These are phyloP conservation scores for Articulospora tetracladia DNA, from an alignment of 495 filamentous ascomycete genomes.

Conservation along the genomic window DNA sequence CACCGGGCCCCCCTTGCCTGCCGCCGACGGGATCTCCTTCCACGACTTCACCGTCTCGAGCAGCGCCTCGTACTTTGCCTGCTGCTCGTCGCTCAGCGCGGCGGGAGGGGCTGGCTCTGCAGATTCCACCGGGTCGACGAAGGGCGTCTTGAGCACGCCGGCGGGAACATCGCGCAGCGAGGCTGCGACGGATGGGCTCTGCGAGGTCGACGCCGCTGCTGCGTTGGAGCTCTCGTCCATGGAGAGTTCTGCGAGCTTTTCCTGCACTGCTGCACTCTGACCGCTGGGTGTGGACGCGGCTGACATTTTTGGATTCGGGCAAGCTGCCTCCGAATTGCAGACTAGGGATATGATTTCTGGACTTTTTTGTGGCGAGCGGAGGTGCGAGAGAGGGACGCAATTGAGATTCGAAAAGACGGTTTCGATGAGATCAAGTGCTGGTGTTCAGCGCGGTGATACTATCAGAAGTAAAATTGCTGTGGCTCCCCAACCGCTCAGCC, in stretches of 20 bases:
- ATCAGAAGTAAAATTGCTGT: slow-evolving; percentile 2
- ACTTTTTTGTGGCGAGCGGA: too few species aligned
- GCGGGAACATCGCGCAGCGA: slow-evolving; percentile 36
- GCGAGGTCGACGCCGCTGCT: background rate
- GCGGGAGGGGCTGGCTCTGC: slow-evolving; percentile 49
- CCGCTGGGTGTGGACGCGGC: slow-evolving; percentile 7
- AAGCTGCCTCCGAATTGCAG: too few species aligned
- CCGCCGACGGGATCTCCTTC: slow-evolving; percentile 63
- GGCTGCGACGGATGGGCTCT: slow-evolving; percentile 20
- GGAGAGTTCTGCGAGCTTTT: slow-evolving; percentile 13
- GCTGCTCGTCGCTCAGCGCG: slow-evolving; percentile 69
- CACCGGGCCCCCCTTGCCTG: slow-evolving; percentile 58
- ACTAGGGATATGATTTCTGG: background rate
- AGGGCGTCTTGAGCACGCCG: slow-evolving; percentile 62
- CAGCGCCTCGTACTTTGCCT: slow-evolving; percentile 74
- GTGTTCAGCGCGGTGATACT: too few species aligned
- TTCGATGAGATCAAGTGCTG: too few species aligned
- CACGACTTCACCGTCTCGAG: slow-evolving; percentile 64
- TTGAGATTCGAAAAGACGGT: too few species aligned
- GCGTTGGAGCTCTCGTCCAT: background rate
- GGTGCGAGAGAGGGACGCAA: too few species aligned
- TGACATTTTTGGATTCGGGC: slow-evolving; percentile 1
- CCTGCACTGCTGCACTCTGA: background rate
- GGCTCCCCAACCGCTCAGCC: background rate
- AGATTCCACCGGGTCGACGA: slow-evolving; percentile 54